A percentile compares a stretch with the other conserved stretches of the same genome.
These are phyloP conservation scores for Mycena pura DNA, from an alignment of 768 basidiomycete genomes.

Conservation along the genomic window DNA sequence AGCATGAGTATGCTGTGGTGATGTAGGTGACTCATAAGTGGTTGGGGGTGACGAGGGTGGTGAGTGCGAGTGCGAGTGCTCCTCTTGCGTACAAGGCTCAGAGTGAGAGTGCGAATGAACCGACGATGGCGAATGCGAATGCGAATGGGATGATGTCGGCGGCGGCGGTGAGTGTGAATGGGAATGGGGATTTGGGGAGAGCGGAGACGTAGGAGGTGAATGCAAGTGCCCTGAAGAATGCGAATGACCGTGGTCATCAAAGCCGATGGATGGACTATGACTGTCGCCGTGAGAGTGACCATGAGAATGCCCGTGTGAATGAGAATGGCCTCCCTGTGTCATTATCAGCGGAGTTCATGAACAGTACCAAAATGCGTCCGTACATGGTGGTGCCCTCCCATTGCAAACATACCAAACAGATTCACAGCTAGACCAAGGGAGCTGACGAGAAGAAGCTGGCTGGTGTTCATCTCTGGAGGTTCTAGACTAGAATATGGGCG, in stretches of 20 bases:
- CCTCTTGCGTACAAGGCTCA: constrained; percentile 32
- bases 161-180: constrained; percentile 42
- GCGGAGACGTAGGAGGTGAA: constrained; percentile 27
- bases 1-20: constrained; percentile 11
- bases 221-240: constrained; percentile 37
- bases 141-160: constrained; percentile 35
- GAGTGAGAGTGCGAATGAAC: constrained; percentile 37
- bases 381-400: constrained; percentile 89
- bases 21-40: constrained; percentile 19
- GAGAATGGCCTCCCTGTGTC: constrained; percentile 23
- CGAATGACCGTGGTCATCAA: constrained; percentile 30
- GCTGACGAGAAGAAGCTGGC: constrained; percentile 88
- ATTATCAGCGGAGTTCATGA: constrained; percentile 33
- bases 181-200: constrained; percentile 19
- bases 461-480: constrained; percentile 98
- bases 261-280: constrained; percentile 26
- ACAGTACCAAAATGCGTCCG: constrained; percentile 8
- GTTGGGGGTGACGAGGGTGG: constrained; percentile 19
- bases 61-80: constrained; percentile 31
- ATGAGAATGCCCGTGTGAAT: constrained; percentile 53
- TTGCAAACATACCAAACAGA: constrained; percentile 98
- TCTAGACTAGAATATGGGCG: constrained; percentile 63
- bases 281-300: constrained; percentile 40
- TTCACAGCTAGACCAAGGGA: constrained; percentile 91
- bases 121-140: constrained; percentile 31